Evolutionary conservation across 805 yeast species (phyloP).

Genomic region (Scheffersomyces coipomensis): DNA sequence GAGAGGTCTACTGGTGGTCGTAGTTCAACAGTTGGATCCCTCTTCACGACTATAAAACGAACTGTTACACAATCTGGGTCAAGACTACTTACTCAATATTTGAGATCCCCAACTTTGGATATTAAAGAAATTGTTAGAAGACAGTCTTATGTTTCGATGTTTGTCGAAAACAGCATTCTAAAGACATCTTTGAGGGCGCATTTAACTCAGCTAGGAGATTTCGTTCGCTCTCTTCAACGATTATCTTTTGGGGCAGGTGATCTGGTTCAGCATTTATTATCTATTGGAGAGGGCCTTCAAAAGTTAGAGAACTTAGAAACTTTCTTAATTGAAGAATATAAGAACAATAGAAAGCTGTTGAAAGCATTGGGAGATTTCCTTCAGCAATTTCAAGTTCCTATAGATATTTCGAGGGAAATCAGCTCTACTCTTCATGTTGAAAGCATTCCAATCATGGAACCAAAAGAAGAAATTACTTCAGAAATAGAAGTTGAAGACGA

Average conservation of each 20-base stretch:
- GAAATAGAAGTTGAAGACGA: constrained; percentile 4
- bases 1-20: constrained; percentile 46
- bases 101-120: constrained; percentile 74
- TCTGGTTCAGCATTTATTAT: constrained; percentile 24
- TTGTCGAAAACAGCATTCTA: constrained; percentile 20
- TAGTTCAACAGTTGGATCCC: constrained; percentile 61
- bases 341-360: constrained; percentile 16
- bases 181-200: constrained; percentile 24
- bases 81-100: constrained; percentile 76
- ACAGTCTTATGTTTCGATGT: constrained; percentile 33
- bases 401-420: constrained; percentile 41
- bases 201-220: constrained; percentile 51
- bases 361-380: constrained; percentile 21
- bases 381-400: constrained; percentile 35
- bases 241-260: constrained; percentile 37
- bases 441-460: constrained; percentile 20
- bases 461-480: constrained; percentile 3
- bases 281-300: constrained; percentile 30
- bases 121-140: constrained; percentile 54
- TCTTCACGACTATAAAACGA: constrained; percentile 64
- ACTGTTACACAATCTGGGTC: constrained; percentile 85
- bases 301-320: constrained; percentile 19
- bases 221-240: constrained; percentile 59
- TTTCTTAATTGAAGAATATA: constrained; percentile 12
- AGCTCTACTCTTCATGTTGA: constrained; percentile 25